Percentiles rank a stretch among this genome's conserved stretches.
These are phyloP conservation scores for Hygrophorus russula DNA, from an alignment of 768 basidiomycete species.

Conservation along the genomic window DNA sequence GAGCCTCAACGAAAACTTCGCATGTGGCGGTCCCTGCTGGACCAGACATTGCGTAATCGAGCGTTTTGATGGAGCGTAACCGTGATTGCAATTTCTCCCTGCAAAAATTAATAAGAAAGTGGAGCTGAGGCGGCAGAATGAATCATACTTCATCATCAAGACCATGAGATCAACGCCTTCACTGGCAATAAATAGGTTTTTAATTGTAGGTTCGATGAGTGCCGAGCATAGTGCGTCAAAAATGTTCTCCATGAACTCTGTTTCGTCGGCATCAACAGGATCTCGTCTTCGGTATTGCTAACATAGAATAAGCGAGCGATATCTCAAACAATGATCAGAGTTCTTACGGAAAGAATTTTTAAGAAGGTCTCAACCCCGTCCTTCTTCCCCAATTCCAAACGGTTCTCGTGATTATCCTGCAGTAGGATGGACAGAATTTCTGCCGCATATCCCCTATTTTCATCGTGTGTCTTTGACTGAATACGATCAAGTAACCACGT, in stretches of 20 bases:
- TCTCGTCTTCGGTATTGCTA: constrained; percentile 85
- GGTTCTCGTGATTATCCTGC: constrained; percentile 61
- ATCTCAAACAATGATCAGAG: constrained; percentile 1
- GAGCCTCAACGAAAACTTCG: constrained; percentile 76
- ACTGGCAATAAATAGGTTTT: constrained; percentile 71
- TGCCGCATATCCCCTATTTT: constrained; percentile 88
- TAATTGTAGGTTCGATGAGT: constrained; percentile 68
- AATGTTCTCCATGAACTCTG: constrained; percentile 96
- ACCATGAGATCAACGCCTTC: constrained; percentile 97
- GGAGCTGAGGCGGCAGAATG: not conserved
- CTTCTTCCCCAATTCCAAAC: constrained; percentile 53
- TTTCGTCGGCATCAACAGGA: constrained; percentile 79
- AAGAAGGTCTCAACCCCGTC: constrained; percentile 74
- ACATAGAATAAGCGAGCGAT: constrained; percentile 3
- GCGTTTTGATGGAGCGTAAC: constrained; percentile 78
- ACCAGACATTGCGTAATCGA: constrained; percentile 87
- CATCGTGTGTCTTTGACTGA: constrained; percentile 62
- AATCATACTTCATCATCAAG: constrained; percentile 86
- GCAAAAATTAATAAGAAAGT: constrained; percentile 1
- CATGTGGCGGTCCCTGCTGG: constrained; percentile 57
- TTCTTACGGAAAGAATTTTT: constrained; percentile 71
- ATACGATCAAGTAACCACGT: constrained; percentile 74
- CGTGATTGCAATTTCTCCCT: constrained; percentile 79
- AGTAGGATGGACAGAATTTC: constrained; percentile 89
- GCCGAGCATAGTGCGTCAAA: constrained; percentile 87